Percentiles rank a stretch among this genome's conserved stretches.
phyloP scores from a whole-genome alignment of 106 monocot species.

The Allium sativum region DNA sequence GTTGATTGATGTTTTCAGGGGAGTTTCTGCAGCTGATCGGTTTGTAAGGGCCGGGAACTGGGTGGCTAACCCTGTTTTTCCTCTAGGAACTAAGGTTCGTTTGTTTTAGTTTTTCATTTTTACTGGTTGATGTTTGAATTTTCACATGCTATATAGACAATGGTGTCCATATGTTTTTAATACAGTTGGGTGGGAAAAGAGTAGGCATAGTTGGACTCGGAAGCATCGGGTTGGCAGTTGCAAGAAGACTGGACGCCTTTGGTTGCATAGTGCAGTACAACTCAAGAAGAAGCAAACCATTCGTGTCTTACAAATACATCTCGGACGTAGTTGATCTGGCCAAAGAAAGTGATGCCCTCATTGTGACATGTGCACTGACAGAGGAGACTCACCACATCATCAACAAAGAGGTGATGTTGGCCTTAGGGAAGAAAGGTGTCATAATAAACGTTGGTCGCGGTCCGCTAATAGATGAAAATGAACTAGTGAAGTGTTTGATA shows the following conservation, averaged over 20 bases:
- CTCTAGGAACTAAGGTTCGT: constrained; percentile 28
- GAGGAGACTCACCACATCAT: constrained; percentile 58
- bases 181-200: neutral
- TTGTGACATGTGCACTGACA: constrained; percentile 43
- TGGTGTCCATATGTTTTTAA: too few species aligned
- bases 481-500: constrained; percentile 24
- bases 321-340: constrained; percentile 28
- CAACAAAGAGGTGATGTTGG: constrained; percentile 40
- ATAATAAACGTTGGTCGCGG: constrained; percentile 44
- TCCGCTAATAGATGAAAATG: constrained; percentile 32
- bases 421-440: constrained; percentile 47
- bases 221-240: constrained; percentile 42
- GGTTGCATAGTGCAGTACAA: constrained; percentile 35
- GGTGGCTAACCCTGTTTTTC: constrained; percentile 11
- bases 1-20: constrained; percentile 26
- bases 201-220: constrained; percentile 16
- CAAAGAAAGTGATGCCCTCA: constrained; percentile 29
- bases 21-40: constrained; percentile 21
- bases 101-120: too few species aligned
- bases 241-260: constrained; percentile 60
- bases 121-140: too few species aligned
- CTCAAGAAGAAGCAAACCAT: constrained; percentile 27
- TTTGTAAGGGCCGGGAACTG: constrained; percentile 23
- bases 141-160: too few species aligned
- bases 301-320: constrained; percentile 16